These are phyloP conservation scores for Selaginella moellendorffii DNA, from an alignment of 75 land plant genomes.

Conservation along the genomic window DNA sequence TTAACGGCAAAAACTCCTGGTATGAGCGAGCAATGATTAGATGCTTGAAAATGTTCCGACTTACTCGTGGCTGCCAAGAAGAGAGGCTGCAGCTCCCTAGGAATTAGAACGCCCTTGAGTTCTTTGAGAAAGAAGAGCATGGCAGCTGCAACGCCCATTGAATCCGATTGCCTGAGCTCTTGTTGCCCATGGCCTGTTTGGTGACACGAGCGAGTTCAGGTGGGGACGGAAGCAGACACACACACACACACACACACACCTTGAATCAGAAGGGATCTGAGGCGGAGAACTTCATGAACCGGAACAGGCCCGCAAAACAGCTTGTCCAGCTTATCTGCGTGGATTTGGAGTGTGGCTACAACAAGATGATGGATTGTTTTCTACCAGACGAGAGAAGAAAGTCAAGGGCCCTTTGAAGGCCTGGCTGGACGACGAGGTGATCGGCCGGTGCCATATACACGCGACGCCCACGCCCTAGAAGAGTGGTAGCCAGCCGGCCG, in stretches of 20 bases:
- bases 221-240: no score
- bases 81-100: not conserved
- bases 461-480: not conserved
- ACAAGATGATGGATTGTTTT: not conserved
- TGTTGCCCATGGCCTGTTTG: no score
- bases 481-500: not conserved
- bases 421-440: not conserved
- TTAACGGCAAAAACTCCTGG: not conserved
- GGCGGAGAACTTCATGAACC: not conserved
- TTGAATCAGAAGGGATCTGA: not conserved
- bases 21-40: no score
- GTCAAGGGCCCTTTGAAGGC: not conserved
- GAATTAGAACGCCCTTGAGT: not conserved
- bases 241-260: no score
- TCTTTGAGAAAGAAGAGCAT: not conserved
- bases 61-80: not conserved
- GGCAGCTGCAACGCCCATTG: not conserved
- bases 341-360: not conserved
- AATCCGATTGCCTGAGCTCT: not conserved
- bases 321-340: not conserved
- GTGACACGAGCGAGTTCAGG: no score
- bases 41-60: not conserved
- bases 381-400: not conserved
- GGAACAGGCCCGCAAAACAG: not conserved
- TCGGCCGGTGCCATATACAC: not conserved